Evolutionary conservation across 1,284 basidiomycete genomes (phyloP), one percentile per base, ranked within the genome.

Genomic region (Sporisorium graminicola): DNA sequence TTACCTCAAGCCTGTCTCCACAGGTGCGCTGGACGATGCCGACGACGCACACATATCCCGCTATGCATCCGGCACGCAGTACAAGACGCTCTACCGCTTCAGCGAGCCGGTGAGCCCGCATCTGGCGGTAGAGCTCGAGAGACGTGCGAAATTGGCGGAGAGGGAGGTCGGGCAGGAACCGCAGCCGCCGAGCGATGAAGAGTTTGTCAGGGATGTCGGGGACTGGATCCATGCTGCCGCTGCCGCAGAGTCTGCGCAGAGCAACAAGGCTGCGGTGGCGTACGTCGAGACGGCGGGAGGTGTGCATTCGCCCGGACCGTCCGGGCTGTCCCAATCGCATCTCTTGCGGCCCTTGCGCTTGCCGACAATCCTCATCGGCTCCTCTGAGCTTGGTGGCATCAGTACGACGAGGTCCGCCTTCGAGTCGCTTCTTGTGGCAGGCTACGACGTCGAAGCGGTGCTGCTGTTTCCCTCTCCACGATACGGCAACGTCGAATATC

Each of bases 241-340:
- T 0, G 44, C 7, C 3, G 24, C 18, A 5, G 29, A 52, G 24
- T 2, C 37, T 5, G 29, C 29, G 29, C 29, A 31, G 29, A 5
- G n/a, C 8, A 26, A 49, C 5, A 14, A 16, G 29, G 24, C 27
- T 24, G 69, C 60, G 5, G 80, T 79, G 79, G 90, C 95, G 87
- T 98, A 92, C 82, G 87, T 98, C 50, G 96, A 99, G 87, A 96
- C 96, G 6, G 95, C 95, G 9, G 95, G 95, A 88, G 95, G 95
- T 50, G 93, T 98, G 1, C 95, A 98, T 82, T 96, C 94, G 68
- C 96, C 96, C 0, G 91, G 92, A 0, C 88, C 95, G 1, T 92
- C 92, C 1, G 95, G 95, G 0, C 91, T 91, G 1, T 94, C 93
- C 3, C 96, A 98, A 86, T 65, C 79, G 16, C 73, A 79, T 22